phyloP scores from a whole-genome alignment of 768 basidiomycete genomes.

The Stropharia rugosoannulata region DNA sequence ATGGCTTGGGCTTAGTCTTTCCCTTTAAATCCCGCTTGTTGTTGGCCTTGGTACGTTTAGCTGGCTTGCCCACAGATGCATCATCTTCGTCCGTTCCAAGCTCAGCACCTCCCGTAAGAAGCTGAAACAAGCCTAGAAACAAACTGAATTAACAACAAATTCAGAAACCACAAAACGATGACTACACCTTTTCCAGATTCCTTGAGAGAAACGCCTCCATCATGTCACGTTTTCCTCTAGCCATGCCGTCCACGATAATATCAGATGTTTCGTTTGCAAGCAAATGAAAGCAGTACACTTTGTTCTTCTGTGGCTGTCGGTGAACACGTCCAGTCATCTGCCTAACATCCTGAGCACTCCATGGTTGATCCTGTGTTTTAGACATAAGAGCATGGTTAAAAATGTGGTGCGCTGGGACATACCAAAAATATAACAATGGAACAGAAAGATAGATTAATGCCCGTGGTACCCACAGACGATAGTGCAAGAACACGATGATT shows the following conservation, averaged over 20 bases:
- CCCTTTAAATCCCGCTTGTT: too few species aligned
- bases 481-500: background rate
- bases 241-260: constrained; percentile 18
- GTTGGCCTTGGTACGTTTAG: too few species aligned
- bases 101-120: too few species aligned
- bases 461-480: constrained; percentile 5
- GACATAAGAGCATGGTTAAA: background rate
- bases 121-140: too few species aligned
- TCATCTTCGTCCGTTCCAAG: too few species aligned
- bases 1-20: too few species aligned
- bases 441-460: constrained; percentile 9
- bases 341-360: constrained; percentile 25
- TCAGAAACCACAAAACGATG: too few species aligned
- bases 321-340: constrained; percentile 25
- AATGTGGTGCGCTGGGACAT: background rate
- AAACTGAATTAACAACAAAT: too few species aligned
- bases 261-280: constrained; percentile 25
- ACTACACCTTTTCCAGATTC: constrained; percentile 6
- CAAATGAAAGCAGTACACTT: constrained; percentile 19
- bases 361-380: constrained; percentile 32
- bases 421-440: constrained; percentile 13
- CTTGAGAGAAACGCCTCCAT: constrained; percentile 21
- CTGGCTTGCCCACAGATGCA: too few species aligned
- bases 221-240: constrained; percentile 22
- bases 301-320: constrained; percentile 24